A percentile compares a stretch with the other conserved stretches of the same genome.
Conservation (phyloP, 306 rosid genomes). For the Cicer judaicum region DNA sequence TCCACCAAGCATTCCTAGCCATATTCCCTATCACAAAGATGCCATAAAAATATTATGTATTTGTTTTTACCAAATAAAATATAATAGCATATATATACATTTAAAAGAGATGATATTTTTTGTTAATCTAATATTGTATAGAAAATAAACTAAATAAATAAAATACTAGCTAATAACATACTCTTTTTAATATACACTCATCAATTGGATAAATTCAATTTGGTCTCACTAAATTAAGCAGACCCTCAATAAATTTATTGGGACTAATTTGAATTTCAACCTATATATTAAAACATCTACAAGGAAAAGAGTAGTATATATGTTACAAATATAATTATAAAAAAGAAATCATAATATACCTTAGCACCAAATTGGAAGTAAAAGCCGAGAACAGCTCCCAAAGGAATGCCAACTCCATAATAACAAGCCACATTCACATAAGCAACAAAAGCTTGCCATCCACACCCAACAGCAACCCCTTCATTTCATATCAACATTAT, state of each 20-base stretch:
- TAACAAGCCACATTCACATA: constrained; percentile 77
- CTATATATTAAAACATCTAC: too few species aligned
- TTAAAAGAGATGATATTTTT: too few species aligned
- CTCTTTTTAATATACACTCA: too few species aligned
- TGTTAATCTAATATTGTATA: too few species aligned
- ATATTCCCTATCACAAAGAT: constrained; percentile 62
- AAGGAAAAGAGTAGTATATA: too few species aligned
- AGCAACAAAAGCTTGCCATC: constrained; percentile 92
- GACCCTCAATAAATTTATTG: too few species aligned
- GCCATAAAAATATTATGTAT: not conserved
- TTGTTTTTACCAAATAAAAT: not conserved
- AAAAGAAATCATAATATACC: constrained; percentile 46
- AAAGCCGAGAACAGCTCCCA: constrained; percentile 71
- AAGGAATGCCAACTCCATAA: constrained; percentile 66
- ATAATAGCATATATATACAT: not conserved
- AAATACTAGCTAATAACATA: not conserved
- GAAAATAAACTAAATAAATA: not conserved
- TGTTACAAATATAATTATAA: too few species aligned
- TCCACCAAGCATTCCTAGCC: constrained; percentile 82
- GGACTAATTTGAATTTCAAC: too few species aligned
- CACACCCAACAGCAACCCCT: constrained; percentile 96
- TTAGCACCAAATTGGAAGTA: constrained; percentile 67
- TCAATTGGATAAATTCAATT: too few species aligned
- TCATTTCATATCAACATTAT: not conserved
- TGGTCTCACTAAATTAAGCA: too few species aligned